Base-by-base conservation (phyloP, 2,329 filamentous ascomycete genomes). In the Diaporthe batatas region DNA sequence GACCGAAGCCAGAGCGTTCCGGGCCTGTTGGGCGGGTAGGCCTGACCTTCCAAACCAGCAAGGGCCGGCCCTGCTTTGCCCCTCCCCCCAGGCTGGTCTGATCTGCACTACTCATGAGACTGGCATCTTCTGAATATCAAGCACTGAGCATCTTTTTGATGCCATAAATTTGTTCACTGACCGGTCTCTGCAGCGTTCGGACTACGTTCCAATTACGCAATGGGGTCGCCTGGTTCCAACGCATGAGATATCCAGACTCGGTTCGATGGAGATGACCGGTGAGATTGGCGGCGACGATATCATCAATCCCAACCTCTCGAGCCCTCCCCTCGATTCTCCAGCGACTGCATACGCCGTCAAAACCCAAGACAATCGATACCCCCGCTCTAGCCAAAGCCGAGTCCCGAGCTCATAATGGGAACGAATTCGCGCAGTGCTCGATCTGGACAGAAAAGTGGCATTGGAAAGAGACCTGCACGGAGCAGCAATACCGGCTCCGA, bases 381-480 rank as follows among this genome's bases (percentile, higher is more conserved):
- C 42, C 73, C 59, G 49, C 47, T 53, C 64, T 65, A 65, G 65
- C 59, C 36, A 25, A 64, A 36, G 18, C 70, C 59, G 67, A 70
- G 32, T 70, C 53, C 44, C 71, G 49, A 74, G 36, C 70, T 70
- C 74, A 76, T 78, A 57, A 83, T 83, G 81, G 78, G 79, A 77
- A 73, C 77, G 57, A 77, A 77, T 73, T 79, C 81, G 76, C 80
- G 80, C 69, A 74, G 53, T 69, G 54, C 76, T 75, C 80, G 80
- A 76, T 75, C 78, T 73, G 76, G 79, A 76, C 78, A 80, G 69
- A 76, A 79, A 73, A 79, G 80, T 75, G 80, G 81, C 78, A 75
- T 81, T 72, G 78, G 78, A 78, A 78, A 80, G 76, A 75, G 77
- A 76, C 58, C 75, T 36, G 75, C 80, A 75, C 53, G 73, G 67